Conservation (phyloP, 371 early-diverging fungal genomes). For the Rhizopus stolonifer region DNA sequence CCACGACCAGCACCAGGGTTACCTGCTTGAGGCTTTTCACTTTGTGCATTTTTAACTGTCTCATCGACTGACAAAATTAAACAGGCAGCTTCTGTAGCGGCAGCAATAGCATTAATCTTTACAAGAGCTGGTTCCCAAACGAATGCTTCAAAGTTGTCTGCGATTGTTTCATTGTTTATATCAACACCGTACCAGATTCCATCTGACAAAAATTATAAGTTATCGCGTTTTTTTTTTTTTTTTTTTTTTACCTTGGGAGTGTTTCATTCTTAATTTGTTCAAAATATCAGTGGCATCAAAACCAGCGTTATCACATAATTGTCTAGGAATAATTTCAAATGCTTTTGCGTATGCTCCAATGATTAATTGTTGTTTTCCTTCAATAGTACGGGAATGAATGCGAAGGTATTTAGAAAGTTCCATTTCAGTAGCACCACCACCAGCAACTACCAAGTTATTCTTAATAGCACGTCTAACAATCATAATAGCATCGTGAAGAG, state of each 20-base stretch:
- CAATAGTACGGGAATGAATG: constrained; percentile 86
- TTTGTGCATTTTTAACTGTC: constrained; percentile 81
- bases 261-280: constrained; percentile 96
- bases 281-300: constrained; percentile 99
- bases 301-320: constrained; percentile 99
- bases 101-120: constrained; percentile 96
- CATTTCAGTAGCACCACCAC: constrained; percentile 99
- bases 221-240: no score
- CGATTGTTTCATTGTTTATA: constrained; percentile 84
- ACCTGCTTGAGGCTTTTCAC: constrained; percentile 63
- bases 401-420: constrained; percentile 94
- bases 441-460: constrained; percentile 94
- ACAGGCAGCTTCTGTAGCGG: constrained; percentile 97
- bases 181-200: constrained; percentile 94
- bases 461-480: constrained; percentile 97
- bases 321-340: constrained; percentile 98
- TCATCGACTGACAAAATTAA: constrained; percentile 95
- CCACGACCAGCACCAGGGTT: constrained; percentile 53
- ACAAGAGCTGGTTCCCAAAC: constrained; percentile 99
- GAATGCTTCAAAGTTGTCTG: constrained; percentile 92
- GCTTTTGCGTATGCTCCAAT: constrained; percentile 97
- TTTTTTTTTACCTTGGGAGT: constrained; percentile 75
- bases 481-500: constrained; percentile 99
- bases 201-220: constrained; percentile 30
- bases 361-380: constrained; percentile 97